phyloP scores from a whole-genome alignment of 2,329 filamentous ascomycete species.

The Cadophora gregata region DNA sequence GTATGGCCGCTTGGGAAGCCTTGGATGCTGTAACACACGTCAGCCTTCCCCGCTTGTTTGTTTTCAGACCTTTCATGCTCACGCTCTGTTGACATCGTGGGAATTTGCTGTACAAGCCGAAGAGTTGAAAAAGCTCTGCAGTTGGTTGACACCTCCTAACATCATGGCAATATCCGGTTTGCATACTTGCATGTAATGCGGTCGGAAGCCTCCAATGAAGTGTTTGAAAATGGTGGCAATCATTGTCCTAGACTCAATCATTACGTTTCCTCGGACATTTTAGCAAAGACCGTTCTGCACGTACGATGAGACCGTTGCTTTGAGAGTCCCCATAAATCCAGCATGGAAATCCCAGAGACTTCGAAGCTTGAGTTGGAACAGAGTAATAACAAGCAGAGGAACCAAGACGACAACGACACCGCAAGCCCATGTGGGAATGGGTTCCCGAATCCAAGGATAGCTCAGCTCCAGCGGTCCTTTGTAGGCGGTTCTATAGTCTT shows the following conservation, averaged over 20 bases:
- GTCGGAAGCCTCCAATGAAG: slow-evolving; percentile 73
- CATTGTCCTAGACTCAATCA: slow-evolving; percentile 55
- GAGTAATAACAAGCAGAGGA: slow-evolving; percentile 66
- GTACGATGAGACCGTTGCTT: slow-evolving; percentile 22
- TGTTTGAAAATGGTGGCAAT: slow-evolving; percentile 78
- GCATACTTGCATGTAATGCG: slow-evolving; percentile 73
- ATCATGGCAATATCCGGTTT: slow-evolving; percentile 54
- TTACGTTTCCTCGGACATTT: background rate
- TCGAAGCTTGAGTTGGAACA: slow-evolving; percentile 69
- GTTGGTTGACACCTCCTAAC: background rate
- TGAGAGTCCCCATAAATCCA: slow-evolving; percentile 30
- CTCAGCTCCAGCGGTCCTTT: slow-evolving; percentile 26
- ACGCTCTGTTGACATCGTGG: slow-evolving; percentile 57
- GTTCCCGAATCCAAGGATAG: slow-evolving; percentile 31
- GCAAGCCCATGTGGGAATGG: slow-evolving; percentile 68
- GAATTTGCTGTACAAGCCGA: slow-evolving; percentile 64
- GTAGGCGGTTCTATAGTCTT: background rate
- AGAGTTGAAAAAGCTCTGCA: slow-evolving; percentile 61
- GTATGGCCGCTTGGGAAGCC: slow-evolving; percentile 76
- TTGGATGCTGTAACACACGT: slow-evolving; percentile 51
- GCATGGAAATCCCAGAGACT: slow-evolving; percentile 64
- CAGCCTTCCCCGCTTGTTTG: slow-evolving; percentile 15
- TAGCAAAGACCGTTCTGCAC: background rate
- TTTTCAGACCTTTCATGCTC: slow-evolving; percentile 7
- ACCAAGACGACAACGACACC: slow-evolving; percentile 67